Percentiles rank a stretch among this genome's conserved stretches.
Conservation (phyloP, 2,329 filamentous ascomycete species). For the Ophiocordyceps camponoti-rufipedis region DNA sequence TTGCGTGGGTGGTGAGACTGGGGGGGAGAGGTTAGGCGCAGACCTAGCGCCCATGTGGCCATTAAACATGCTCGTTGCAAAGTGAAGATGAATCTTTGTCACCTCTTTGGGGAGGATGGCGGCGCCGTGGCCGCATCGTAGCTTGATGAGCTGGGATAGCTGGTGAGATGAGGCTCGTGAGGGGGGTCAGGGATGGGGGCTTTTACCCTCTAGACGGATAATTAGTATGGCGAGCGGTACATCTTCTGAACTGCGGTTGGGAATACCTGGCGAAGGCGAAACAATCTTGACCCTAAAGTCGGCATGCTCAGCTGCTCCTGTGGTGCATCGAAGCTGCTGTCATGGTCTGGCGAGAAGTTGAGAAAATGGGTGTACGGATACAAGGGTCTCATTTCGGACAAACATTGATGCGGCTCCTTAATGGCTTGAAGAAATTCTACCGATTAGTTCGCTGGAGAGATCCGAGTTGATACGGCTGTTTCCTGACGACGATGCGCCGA, state of each 20-base stretch:
- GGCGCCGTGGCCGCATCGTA: conserved; percentile 28
- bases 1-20: neutral
- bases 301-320: conserved; percentile 12
- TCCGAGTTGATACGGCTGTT: neutral
- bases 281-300: conserved; percentile 48
- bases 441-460: neutral
- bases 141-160: conserved; percentile 43
- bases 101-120: neutral
- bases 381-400: neutral
- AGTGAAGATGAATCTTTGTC: neutral
- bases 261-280: conserved; percentile 54
- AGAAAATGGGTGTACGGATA: too few species aligned
- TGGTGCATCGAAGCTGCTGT: too few species aligned
- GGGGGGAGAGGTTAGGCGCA: neutral
- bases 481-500: conserved; percentile 21
- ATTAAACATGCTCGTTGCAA: neutral
- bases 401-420: neutral
- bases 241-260: neutral
- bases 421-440: too few species aligned
- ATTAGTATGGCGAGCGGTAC: conserved; percentile 5
- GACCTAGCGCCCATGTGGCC: neutral
- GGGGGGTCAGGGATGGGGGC: conserved; percentile 2
- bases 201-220: conserved; percentile 22
- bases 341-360: too few species aligned
- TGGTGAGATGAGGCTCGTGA: conserved; percentile 7